Conservation (phyloP, 2,329 filamentous ascomycete genomes). For the Penicillium sp. region DNA sequence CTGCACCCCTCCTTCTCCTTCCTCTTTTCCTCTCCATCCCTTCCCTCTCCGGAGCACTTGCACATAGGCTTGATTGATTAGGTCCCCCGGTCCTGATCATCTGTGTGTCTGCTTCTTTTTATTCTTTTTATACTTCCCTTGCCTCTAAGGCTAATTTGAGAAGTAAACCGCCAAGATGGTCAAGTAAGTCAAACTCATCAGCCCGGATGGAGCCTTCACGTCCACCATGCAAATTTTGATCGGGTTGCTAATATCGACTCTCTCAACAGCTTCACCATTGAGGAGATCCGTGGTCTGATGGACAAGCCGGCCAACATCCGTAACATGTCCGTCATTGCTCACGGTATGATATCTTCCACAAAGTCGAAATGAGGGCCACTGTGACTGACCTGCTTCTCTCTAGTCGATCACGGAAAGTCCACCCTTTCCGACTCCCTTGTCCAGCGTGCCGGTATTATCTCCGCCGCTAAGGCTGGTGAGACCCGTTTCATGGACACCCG, state of each 20-base stretch:
- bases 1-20: conserved; percentile 23
- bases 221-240: background rate
- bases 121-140: conserved; percentile 29
- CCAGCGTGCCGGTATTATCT: conserved; percentile 99
- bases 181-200: conserved; percentile 71
- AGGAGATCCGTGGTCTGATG: conserved; percentile 61
- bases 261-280: conserved; percentile 84
- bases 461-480: conserved; percentile 94
- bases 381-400: conserved; percentile 11
- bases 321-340: conserved; percentile 99
- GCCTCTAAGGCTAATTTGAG: conserved; percentile 41
- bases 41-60: conserved; percentile 35
- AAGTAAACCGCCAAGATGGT: conserved; percentile 90
- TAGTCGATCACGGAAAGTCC: conserved; percentile 99
- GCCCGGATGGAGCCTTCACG: background rate
- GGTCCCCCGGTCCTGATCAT: conserved; percentile 44
- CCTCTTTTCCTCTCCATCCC: conserved; percentile 30
- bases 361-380: background rate
- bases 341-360: conserved; percentile 58
- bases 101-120: conserved; percentile 37
- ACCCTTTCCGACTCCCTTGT: conserved; percentile 99
- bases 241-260: conserved; percentile 30
- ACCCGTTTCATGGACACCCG: conserved; percentile 95
- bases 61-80: conserved; percentile 40
- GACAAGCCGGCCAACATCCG: conserved; percentile 62